Base-by-base conservation (phyloP, 768 basidiomycete species). In the Rhizopogon rudus region DNA sequence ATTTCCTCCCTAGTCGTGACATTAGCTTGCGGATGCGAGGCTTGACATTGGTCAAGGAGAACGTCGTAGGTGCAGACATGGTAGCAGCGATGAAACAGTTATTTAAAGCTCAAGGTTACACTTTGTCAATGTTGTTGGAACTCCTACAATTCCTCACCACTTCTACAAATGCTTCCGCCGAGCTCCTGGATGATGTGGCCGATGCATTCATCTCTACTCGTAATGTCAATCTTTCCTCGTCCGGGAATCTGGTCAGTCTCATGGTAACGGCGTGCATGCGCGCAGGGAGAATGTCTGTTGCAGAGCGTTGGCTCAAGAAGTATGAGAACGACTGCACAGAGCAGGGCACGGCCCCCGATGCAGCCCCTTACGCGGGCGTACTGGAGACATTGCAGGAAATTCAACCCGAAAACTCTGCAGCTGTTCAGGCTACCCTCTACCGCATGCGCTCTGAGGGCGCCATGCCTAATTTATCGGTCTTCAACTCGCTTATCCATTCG, bases 401-500 rank as follows among this genome's bases (percentile, higher is more conserved):
- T 7, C 61, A 63, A 16, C 63, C 67, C 16, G 60, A 59, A 17
- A 71, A 77, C 40, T 52, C 56, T 2, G 60, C 45, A 4, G 69
- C 71, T 1, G 62, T 76, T 43, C 60, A 72, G 51, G 66, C 61
- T 13, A 66, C 79, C 0, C 65, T 83, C 46, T 58, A 65, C 5
- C 65, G 70, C 44, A 78, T 81, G 74, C 61, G 64, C 46, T 62
- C 68, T 17, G 67, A 72, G 1, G 71, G 71, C 3, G 66, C 78
- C 12, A 41, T 63, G 2, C 74, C 75, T 0, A 70, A 78, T 51
- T 67, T 73, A 8, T 60, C 61, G 40, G 58, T 82, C n/a, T 75
- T 82, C 67, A 82, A 83, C 53, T 57, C 73, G 7, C 72, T 84
- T 57, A 73, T 84, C 13, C 67, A 73, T 6, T 65, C 67, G 14